Base-by-base conservation (phyloP, 805 yeast species). In the Candida pini region DNA sequence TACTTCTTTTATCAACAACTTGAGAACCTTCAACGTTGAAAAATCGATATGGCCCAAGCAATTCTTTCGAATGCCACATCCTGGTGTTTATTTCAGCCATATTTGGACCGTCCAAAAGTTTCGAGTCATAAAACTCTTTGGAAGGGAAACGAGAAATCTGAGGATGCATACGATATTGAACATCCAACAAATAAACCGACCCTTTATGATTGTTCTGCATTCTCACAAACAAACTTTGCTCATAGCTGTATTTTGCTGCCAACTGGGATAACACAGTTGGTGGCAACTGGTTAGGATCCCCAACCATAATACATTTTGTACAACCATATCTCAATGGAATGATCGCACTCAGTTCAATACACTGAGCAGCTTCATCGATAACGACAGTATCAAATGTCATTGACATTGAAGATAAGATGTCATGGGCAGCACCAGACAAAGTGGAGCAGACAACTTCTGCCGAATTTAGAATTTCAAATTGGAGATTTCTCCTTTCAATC, bases 141-240 rank as follows among this genome's bases (percentile, higher is more conserved):
- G 96, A 83, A 2, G 99, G 98, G 56, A 92, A 94, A 30, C 45
- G 56, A 14, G 97, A 84, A 31, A 92, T 92, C 4, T 70, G 78
- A 0, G 98, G 97, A 58, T 94, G 95, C 99, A 92, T 90, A 64
- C 98, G 90, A 56, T 90, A 90, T 54, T 90, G 98, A 9, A 86
- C 90, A 60, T 90, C 81, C 48, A 92, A 71, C 45, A 90, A 60
- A 45, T 86, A 73, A 4, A 83, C 81, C 0, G 85, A 64, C 52
- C 53, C 66, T 36, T 62, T 78, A 47, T 78, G 59, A 41, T 74
- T 71, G 35, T 69, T 74, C 47, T 84, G 95, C 94, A 90, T 89
- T 43, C 98, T 71, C 27, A 90, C 97, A 58, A 92, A 92, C 51
- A 92, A 66, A 53, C 95, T 83, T 58, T 90, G 96, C 44, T 90